Evolutionary conservation across 495 filamentous ascomycete genomes (phyloP), one percentile per base, ranked within the genome.

Genomic region (Aspergillus baeticus): DNA sequence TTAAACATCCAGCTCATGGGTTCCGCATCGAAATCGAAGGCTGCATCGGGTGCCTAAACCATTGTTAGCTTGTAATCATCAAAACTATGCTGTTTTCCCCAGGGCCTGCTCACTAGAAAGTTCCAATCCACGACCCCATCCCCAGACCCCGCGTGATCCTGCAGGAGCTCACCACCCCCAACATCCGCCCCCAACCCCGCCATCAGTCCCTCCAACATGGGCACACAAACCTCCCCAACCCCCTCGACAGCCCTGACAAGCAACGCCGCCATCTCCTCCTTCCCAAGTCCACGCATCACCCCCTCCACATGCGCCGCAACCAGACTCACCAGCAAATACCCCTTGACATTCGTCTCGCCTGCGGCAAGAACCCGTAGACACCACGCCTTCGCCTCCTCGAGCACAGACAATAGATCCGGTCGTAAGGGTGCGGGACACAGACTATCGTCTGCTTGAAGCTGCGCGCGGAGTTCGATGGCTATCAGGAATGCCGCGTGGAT

Each of bases 321-420:
- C 5, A 80, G 54, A 5, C 56, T 51, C 0, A 69, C 59, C 23
- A 84, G 64, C 33, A 86, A 39, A 37, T 77, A 78, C 1, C 76
- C 79, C 55, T 85, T 86, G 17, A 79, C 68, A 58, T 82, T 85
- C 0, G 77, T 82, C 62, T 84, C 78, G 5, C 82, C 83, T 3
- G 69, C 70, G 29, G 71, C 46, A 6, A 85, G 69, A 37, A 65
- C 67, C 13, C 54, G 51, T 61, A 79, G 58, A 0, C 50, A 38
- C 78, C 76, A 84, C 6, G 50, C 43, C 34, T 72, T 73, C 0
- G 75, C 72, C 18, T 84, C 74, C 0, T 75, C 63, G 5, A 85
- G 10, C 6, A 81, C 69, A 5, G 64, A 47, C 4, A 84, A 51
- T 22, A 86, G 60, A 55, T 85, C 81, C 0, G 39, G 29, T 6